Evolutionary conservation across 2,329 filamentous ascomycete genomes (phyloP).

Genomic region (Aspergillus neotritici): DNA sequence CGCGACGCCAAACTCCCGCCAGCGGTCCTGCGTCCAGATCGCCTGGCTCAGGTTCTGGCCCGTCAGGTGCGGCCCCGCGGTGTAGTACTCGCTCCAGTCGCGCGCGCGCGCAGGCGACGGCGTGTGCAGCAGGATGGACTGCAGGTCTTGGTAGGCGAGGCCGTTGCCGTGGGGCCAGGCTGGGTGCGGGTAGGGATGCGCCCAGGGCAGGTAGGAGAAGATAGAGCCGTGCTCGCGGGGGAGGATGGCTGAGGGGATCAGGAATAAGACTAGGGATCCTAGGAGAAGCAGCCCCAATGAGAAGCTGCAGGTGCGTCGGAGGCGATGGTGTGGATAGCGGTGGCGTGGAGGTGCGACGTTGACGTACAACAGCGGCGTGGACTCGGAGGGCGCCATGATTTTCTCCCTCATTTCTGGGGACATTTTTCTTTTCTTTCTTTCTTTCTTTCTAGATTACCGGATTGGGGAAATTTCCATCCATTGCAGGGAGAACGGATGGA

Average conservation of each 20-base stretch:
- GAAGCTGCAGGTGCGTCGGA: slow-evolving; percentile 41
- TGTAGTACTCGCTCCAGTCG: slow-evolving; percentile 75
- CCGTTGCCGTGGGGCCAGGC: slow-evolving; percentile 42
- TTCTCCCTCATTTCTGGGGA: slow-evolving; percentile 32
- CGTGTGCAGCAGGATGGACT: slow-evolving; percentile 49
- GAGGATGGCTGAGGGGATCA: slow-evolving; percentile 36
- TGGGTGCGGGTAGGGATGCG: slow-evolving; percentile 31
- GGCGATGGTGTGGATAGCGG: slow-evolving; percentile 38
- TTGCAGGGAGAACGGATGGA: not conserved
- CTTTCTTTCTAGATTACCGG: not conserved
- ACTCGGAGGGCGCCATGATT: slow-evolving; percentile 34
- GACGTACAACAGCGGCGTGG: slow-evolving; percentile 39
- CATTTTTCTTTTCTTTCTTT: too few species aligned
- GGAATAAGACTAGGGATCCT: slow-evolving; percentile 36
- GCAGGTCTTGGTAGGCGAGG: slow-evolving; percentile 50
- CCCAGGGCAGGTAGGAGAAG: slow-evolving; percentile 38
- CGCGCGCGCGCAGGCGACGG: slow-evolving; percentile 52
- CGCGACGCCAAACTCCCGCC: slow-evolving; percentile 64
- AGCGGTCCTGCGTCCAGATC: slow-evolving; percentile 67
- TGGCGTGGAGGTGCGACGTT: slow-evolving; percentile 34
- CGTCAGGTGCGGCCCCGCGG: slow-evolving; percentile 67
- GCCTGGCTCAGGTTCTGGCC: slow-evolving; percentile 74
- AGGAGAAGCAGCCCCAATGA: slow-evolving; percentile 35
- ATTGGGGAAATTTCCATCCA: not conserved
- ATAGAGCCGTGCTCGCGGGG: slow-evolving; percentile 34